phyloP scores from a whole-genome alignment of 192 early-diverging fungal species.

The Irineochytrium annulatum region DNA sequence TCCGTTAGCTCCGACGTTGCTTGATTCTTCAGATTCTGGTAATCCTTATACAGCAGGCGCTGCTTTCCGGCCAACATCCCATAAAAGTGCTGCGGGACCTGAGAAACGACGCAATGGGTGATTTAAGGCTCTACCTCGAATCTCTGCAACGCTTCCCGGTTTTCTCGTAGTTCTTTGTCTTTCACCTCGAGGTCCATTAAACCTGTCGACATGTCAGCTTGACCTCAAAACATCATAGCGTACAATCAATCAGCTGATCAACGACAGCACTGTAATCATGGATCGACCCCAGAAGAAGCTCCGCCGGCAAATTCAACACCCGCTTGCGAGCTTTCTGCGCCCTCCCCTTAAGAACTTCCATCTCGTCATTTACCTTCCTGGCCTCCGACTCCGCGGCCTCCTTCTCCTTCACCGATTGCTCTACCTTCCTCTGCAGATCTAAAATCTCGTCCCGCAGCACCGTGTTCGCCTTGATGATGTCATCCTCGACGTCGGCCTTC shows the following conservation, averaged over 20 bases:
- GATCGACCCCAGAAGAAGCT: constrained; percentile 20
- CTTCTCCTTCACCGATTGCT: constrained; percentile 7
- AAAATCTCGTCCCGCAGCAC: constrained; percentile 21
- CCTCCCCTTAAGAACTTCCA: constrained; percentile 14
- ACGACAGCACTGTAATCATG: constrained; percentile 35
- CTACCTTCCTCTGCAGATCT: constrained; percentile 3
- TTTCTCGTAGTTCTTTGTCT: constrained; percentile 23
- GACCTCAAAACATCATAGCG: too few relatives aligned
- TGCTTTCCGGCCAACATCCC: constrained; percentile 25
- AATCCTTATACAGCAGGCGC: constrained; percentile 35
- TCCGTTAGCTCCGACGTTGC: constrained; percentile 10
- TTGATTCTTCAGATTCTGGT: constrained; percentile 11
- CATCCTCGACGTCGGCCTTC: constrained; percentile 8
- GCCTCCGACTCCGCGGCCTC: constrained; percentile 6
- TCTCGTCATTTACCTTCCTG: constrained; percentile 8
- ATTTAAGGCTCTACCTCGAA: constrained; percentile 23
- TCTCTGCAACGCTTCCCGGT: constrained; percentile 23
- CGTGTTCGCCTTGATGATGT: constrained; percentile 14
- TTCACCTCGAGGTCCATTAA: constrained; percentile 34
- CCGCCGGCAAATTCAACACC: constrained; percentile 28
- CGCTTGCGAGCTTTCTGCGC: constrained; percentile 19
- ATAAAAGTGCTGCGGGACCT: constrained; percentile 21
- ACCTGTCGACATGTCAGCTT: too few relatives aligned
- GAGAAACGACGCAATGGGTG: not conserved
- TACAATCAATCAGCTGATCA: constrained; percentile 47